These are phyloP conservation scores for Periconia digitata DNA, from an alignment of 2,329 filamentous ascomycete species.

Conservation along the genomic window DNA sequence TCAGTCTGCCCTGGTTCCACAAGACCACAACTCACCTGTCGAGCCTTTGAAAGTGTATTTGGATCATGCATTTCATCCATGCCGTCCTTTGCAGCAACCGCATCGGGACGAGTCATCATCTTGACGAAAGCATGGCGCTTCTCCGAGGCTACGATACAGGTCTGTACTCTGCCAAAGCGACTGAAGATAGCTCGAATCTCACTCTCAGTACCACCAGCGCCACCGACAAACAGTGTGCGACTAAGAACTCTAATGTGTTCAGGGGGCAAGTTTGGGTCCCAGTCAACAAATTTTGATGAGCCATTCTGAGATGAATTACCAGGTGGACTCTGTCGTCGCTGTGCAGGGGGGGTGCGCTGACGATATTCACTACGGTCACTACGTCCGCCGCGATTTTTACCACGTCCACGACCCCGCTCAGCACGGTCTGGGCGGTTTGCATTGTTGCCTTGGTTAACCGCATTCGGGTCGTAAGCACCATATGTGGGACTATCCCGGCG, in stretches of 20 bases:
- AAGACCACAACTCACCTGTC: constrained; percentile 36
- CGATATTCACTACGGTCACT: constrained; percentile 68
- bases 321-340: constrained; percentile 62
- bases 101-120: constrained; percentile 89
- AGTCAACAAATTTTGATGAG: constrained; percentile 71
- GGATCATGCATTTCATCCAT: constrained; percentile 80
- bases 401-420: constrained; percentile 58
- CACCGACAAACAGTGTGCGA: constrained; percentile 93
- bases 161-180: constrained; percentile 85
- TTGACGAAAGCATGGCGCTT: constrained; percentile 99
- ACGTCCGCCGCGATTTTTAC: constrained; percentile 45
- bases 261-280: constrained; percentile 71
- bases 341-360: constrained; percentile 78
- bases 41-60: constrained; percentile 67
- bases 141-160: constrained; percentile 96
- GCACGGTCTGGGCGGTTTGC: constrained; percentile 57
- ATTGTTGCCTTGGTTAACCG: constrained; percentile 56
- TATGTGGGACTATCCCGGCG: constrained; percentile 70
- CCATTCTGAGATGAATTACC: constrained; percentile 20
- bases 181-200: constrained; percentile 81
- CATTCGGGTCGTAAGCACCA: constrained; percentile 70
- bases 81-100: constrained; percentile 77
- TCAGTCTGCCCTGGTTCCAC: neutral
- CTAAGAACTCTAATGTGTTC: constrained; percentile 83
- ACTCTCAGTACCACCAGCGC: constrained; percentile 72